Percentiles rank a stretch among this genome's conserved stretches.
These are phyloP conservation scores for Anisodus acutangulus DNA, from an alignment of 257 asterid species.

Conservation along the genomic window DNA sequence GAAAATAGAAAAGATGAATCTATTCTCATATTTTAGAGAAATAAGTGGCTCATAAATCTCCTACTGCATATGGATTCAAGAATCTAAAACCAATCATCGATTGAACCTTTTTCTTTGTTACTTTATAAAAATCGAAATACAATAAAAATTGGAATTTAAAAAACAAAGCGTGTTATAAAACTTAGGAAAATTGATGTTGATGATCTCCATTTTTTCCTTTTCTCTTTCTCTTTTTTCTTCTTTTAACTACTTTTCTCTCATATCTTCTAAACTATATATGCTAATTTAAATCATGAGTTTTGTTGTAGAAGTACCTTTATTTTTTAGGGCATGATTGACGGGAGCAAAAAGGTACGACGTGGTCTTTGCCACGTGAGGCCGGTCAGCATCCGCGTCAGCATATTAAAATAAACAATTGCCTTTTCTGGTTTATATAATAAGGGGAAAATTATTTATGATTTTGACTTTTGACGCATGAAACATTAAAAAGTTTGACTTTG, in stretches of 20 bases:
- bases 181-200: neutral
- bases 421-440: neutral
- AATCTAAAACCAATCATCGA: too few species aligned
- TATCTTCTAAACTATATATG: neutral
- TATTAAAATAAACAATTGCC: neutral
- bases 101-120: too few species aligned
- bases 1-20: too few species aligned
- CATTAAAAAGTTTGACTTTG: constrained; percentile 8
- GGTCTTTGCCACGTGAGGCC: neutral
- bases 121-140: too few species aligned
- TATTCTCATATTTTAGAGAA: too few species aligned
- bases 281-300: neutral
- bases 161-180: too few species aligned
- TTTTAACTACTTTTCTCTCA: neutral
- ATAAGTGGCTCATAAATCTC: too few species aligned
- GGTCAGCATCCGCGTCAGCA: neutral
- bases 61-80: too few species aligned
- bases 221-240: neutral
- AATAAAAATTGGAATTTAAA: too few species aligned
- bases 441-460: neutral
- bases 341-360: neutral
- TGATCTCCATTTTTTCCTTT: neutral
- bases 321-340: constrained; percentile 7
- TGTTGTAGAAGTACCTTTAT: neutral
- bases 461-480: neutral